phyloP scores from a whole-genome alignment of 805 yeast species.

The Kregervanrija delftensis region DNA sequence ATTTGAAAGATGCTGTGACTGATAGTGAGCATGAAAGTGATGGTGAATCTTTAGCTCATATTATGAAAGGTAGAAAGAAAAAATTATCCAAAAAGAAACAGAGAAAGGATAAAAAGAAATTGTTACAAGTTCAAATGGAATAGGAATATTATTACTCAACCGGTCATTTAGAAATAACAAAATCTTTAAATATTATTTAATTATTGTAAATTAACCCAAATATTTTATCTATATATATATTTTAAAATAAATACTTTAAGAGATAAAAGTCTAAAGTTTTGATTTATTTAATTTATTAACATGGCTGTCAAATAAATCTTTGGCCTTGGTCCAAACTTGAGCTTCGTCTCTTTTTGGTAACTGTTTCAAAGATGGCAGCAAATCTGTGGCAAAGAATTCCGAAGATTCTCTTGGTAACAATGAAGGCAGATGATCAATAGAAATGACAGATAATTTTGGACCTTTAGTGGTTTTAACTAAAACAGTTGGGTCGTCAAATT shows the following conservation, averaged over 20 bases:
- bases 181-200: neutral
- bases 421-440: conserved; percentile 95
- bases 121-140: conserved; percentile 50
- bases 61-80: conserved; percentile 43
- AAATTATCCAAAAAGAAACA: conserved; percentile 24
- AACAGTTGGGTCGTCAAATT: conserved; percentile 87
- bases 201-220: conserved; percentile 1
- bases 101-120: conserved; percentile 34
- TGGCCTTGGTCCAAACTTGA: conserved; percentile 90
- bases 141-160: neutral
- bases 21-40: conserved; percentile 75
- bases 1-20: conserved; percentile 32
- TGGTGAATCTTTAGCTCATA: conserved; percentile 56
- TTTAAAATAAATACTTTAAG: neutral
- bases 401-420: conserved; percentile 96
- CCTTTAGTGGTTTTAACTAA: conserved; percentile 71
- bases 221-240: neutral
- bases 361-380: conserved; percentile 82
- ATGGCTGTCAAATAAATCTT: conserved; percentile 74
- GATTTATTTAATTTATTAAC: conserved; percentile 60
- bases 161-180: neutral
- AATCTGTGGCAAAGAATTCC: conserved; percentile 80
- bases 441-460: conserved; percentile 83
- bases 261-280: conserved; percentile 25
- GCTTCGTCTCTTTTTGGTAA: conserved; percentile 76